Base-by-base conservation (phyloP, 2,329 filamentous ascomycete genomes). In the Fusarium mundagurra region DNA sequence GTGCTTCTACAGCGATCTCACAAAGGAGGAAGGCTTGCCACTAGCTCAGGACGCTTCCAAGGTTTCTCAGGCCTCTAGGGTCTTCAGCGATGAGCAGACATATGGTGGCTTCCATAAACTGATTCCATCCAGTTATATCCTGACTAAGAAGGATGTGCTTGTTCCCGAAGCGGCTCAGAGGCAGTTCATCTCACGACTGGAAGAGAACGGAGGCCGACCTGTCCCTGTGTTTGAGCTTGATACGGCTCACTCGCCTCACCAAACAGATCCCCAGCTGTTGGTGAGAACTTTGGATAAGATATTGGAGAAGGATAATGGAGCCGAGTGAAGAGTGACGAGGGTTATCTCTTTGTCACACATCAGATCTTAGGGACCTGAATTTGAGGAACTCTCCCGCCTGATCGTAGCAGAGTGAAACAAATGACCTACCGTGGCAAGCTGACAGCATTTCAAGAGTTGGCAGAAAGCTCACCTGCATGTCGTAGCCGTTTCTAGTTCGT, bases 1-100 rank as follows among this genome's bases (percentile, higher is more conserved):
- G 59, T 69, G 67, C 18, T 59, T 69, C 29, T 69, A 69, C 6
- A 69, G 65, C 20, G 59, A 69, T 20, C 58, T 69, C 2, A 47
- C 51, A 6, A 38, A 59, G 12, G 51, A 47, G 8, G 22, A 69
- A 34, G 51, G 58, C 5, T n/a, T 53, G 2, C 51, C 20, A 2
- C 29, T 64, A 1, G 65, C 65, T 16, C 67, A 69, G 12, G 50
- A 47, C 2, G 51, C 39, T 11, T 47, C 44, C 12, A 57, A 69
- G 7, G 9, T 69, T 9, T 43, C 33, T 14, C 65, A 69, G 22
- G 39, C 67, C 6, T 6, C 29, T 5, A 20, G 58, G 11, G 59
- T 59, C 6, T 69, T 69, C 7, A 8, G 44, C 5, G 58, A 69
- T 18, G 65, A 69, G 24, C 67, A 64, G 22, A 48, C 51, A 1